Conservation (phyloP, 2,329 filamentous ascomycete species). For the Pseudocercospora vitis region DNA sequence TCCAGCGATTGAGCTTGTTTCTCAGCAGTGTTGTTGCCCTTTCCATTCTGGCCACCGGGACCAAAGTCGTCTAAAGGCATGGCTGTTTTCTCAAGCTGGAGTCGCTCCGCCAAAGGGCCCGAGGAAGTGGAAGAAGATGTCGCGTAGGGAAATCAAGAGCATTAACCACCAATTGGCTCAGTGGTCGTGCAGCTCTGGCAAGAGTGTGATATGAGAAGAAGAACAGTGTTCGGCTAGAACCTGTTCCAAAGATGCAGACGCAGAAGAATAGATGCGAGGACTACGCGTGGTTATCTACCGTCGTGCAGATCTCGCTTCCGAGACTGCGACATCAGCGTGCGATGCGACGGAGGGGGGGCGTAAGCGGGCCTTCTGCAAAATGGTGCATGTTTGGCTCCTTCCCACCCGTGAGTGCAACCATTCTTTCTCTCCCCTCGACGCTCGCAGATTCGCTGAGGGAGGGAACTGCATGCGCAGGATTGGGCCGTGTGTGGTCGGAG, state of each 20-base stretch:
- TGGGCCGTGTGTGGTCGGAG: not conserved
- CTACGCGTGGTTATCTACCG: not conserved
- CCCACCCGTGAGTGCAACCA: not conserved
- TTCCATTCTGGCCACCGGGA: slow-evolving; percentile 2
- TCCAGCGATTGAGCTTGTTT: slow-evolving; percentile 9
- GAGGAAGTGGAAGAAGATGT: slow-evolving; percentile 21
- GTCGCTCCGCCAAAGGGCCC: slow-evolving; percentile 13
- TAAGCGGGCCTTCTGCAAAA: no score
- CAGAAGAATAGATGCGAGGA: not conserved
- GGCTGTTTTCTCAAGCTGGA: slow-evolving; percentile 15
- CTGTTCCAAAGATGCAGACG: not conserved
- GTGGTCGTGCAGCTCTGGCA: not conserved
- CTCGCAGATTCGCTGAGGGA: not conserved
- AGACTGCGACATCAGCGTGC: not conserved
- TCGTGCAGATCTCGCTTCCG: not conserved
- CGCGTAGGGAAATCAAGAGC: slow-evolving; percentile 17
- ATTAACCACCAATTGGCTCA: slow-evolving; percentile 15
- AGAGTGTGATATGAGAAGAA: not conserved
- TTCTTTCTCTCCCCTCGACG: not conserved
- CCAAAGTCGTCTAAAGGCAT: slow-evolving; percentile 2
- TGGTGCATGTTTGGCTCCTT: not conserved
- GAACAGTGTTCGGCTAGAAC: not conserved
- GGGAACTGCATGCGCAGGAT: not conserved
- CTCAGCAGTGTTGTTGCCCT: slow-evolving; percentile 10
- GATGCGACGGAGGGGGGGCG: not conserved